Evolutionary conservation across 2,329 filamentous ascomycete genomes (phyloP).

Genomic region (Aplosporella prunicola): DNA sequence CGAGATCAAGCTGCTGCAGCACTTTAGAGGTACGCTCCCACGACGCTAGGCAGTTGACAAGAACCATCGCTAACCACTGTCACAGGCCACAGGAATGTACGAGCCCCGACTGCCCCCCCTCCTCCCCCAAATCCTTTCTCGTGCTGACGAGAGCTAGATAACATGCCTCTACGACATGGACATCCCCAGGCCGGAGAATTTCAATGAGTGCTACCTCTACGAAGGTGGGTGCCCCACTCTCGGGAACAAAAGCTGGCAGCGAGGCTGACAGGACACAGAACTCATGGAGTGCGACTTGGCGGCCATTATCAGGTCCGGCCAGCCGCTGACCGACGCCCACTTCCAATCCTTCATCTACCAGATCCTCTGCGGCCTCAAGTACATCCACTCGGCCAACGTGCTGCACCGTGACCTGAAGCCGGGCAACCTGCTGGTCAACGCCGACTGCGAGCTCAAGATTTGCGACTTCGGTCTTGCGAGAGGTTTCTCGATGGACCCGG

Average conservation of each 20-base stretch:
- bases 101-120: conserved; percentile 46
- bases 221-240: conserved; percentile 54
- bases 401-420: conserved; percentile 95
- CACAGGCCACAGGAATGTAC: conserved; percentile 39
- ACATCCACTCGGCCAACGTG: conserved; percentile 97
- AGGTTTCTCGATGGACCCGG: conserved; percentile 92
- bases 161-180: conserved; percentile 99
- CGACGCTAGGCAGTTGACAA: not conserved
- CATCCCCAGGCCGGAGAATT: conserved; percentile 91
- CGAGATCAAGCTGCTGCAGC: conserved; percentile 97
- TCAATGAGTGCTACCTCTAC: conserved; percentile 98
- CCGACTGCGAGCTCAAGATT: conserved; percentile 98
- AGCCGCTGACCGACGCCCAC: conserved; percentile 94
- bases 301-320: conserved; percentile 93
- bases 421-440: conserved; percentile 93
- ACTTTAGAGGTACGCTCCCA: conserved; percentile 57
- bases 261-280: conserved; percentile 47
- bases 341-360: conserved; percentile 99
- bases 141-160: conserved; percentile 67
- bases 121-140: conserved; percentile 29
- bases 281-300: conserved; percentile 99
- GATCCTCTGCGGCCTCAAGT: conserved; percentile 96
- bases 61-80: conserved; percentile 16
- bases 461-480: conserved; percentile 94
- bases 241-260: not conserved